Evolutionary conservation across 768 basidiomycete genomes (phyloP), one percentile per base, ranked within the genome.

Genomic region (Suillus decipiens): DNA sequence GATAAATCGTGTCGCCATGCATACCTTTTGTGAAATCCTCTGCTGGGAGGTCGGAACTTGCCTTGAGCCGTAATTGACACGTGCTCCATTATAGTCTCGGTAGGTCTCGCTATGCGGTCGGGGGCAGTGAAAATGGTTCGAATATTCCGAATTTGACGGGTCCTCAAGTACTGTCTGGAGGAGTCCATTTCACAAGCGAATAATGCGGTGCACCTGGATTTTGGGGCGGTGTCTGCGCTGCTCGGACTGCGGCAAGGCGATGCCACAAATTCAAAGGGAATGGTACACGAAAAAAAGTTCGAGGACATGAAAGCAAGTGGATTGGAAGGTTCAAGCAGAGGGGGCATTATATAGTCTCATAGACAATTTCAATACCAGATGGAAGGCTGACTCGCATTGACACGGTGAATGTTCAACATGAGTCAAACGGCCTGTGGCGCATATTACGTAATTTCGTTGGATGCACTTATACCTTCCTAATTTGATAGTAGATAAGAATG

Each of bases 311-410:
- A 24, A 39, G 55, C 10, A 28, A 39, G 24, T 17, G 28, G 17
- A 10, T 51, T 9, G 15, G 50, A 10, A 11, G 9, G 17, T 28
- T 28, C 48, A 1, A 28, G 15, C 50, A 31, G 50, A 31, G 9
- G 19, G 7, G 48, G 10, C 3, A 17, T 51, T 31, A 51, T 51
- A 28, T 51, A 51, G 50, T 17, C 50, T 31, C 50, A 28, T 5
- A 5, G 50, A 17, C 17, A 17, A 22, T 48, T 14, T 24, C 24
- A 24, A 47, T 47, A 5, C 45, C 12, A 12, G 22, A 47, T 14
- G 15, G 36, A 39, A 24, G 55, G 15, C 28, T 57, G 56, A 57
- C 56, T 57, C 56, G 41, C 56, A 57, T 12, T 28, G 33, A 17
- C 17, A 28, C 8, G 28, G 24, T 7, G 50, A 15, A 14, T n/a